Evolutionary conservation across 2,329 filamentous ascomycete genomes (phyloP), one percentile per base, ranked within the genome.

Genomic region (Graphiopsis chlorocephala): DNA sequence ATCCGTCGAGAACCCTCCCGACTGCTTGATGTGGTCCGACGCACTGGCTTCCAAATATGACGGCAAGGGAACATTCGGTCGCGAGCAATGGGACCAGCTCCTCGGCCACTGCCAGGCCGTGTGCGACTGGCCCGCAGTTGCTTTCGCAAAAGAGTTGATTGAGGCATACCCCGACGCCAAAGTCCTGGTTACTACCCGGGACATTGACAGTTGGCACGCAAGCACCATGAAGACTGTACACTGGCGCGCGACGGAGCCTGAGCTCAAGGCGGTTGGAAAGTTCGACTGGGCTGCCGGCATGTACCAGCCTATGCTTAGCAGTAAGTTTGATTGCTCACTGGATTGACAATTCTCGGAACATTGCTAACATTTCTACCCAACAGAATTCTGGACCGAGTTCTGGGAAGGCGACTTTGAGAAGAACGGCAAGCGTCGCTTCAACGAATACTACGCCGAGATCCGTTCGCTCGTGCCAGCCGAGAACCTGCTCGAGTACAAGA

Each of bases 91-190:
- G 86, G 87, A 90, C 75, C 83, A 88, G 75, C 82, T 91, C 12
- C 80, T 90, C 65, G 86, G 87, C 59, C 83, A 88, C 75, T 86
- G 86, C 73, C 86, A 75, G 77, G 87, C 87, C 50, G 86, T 90
- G 20, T 89, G 86, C 75, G 88, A 90, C 80, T 88, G 85, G 85
- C 88, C 88, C 10, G 85, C 86, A 26, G 85, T 87, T 52, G 85
- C 86, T 50, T 91, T 91, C 71, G 86, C 86, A 61, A 84, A 87
- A 75, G 88, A 91, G 75, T 81, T 91, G 66, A 88, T 90, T 67
- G 85, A 88, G 72, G 86, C 87, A 17, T 91, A 91, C 73, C 89
- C 89, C 1, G 86, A 90, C 63, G 89, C 89, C 65, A 91, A 91
- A 77, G 85, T 91, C 62, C 83, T 92, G 57, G 79, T 91, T 67